These are phyloP conservation scores for Acrocalymma vagum DNA, from an alignment of 2,329 filamentous ascomycete genomes.

Conservation along the genomic window DNA sequence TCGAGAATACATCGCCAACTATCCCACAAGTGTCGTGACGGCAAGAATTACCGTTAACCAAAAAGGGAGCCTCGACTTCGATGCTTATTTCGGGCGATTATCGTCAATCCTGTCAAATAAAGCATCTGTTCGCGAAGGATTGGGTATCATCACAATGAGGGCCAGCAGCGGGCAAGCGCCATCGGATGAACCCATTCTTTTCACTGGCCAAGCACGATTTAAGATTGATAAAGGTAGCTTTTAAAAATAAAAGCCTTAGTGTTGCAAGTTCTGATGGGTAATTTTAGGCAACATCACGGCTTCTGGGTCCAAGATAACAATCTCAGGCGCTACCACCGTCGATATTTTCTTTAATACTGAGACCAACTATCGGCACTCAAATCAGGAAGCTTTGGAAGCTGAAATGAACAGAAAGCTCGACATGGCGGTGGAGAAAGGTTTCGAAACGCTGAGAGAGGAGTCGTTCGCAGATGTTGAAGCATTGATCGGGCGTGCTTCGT, in stretches of 20 bases:
- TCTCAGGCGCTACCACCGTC: constrained; percentile 14
- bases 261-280: not conserved
- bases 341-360: constrained; percentile 24
- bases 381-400: constrained; percentile 7
- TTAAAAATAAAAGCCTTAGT: not conserved
- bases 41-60: constrained; percentile 7
- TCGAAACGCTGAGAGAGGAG: not conserved
- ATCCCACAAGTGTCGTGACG: constrained; percentile 13
- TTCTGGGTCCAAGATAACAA: constrained; percentile 5
- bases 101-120: constrained; percentile 8
- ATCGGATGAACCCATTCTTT: constrained; percentile 7
- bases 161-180: constrained; percentile 2
- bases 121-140: constrained; percentile 3
- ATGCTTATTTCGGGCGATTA: constrained; percentile 12
- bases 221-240: constrained; percentile 13
- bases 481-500: constrained; percentile 1
- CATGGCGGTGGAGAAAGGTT: constrained; percentile 17
- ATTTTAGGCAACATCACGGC: constrained; percentile 8
- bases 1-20: constrained; percentile 17
- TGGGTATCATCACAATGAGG: constrained; percentile 9
- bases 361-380: constrained; percentile 15
- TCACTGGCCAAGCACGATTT: constrained; percentile 15
- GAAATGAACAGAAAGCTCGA: constrained; percentile 24
- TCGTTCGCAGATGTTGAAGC: constrained; percentile 2
- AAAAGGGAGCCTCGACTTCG: constrained; percentile 12